Percentiles rank a stretch among this genome's conserved stretches.
Conservation (phyloP, 192 early-diverging fungal genomes). For the Coemansia sp. region DNA sequence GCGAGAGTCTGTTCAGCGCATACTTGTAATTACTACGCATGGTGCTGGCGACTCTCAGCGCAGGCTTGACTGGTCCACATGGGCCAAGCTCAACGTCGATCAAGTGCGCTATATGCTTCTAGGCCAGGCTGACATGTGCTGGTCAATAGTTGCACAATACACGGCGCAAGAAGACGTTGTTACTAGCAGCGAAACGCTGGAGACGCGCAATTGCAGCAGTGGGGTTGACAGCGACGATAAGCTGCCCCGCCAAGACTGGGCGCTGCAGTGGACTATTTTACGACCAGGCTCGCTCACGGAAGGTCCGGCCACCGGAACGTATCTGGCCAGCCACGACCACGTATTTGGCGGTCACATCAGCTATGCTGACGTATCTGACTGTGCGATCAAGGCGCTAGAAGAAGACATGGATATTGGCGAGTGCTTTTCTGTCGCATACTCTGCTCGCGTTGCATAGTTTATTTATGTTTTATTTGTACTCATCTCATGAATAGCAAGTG, state of each 20-base stretch:
- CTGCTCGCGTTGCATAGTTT: slow-evolving; percentile 29
- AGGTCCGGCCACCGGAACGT: slow-evolving; percentile 26
- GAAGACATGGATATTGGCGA: slow-evolving; percentile 37
- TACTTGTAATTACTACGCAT: slow-evolving; percentile 33
- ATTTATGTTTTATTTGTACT: not conserved
- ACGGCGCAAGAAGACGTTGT: slow-evolving; percentile 32
- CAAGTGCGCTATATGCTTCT: slow-evolving; percentile 22
- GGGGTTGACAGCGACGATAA: not conserved
- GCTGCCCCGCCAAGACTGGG: not conserved
- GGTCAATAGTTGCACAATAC: slow-evolving; percentile 38
- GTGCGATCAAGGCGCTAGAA: slow-evolving; percentile 36
- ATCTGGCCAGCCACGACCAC: slow-evolving; percentile 33
- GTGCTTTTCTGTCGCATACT: slow-evolving; percentile 43
- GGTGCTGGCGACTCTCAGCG: slow-evolving; percentile 31
- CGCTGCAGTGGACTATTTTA: slow-evolving; percentile 33
- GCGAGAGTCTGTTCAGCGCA: slow-evolving; percentile 10
- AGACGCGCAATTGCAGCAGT: not conserved
- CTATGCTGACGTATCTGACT: slow-evolving; percentile 31
- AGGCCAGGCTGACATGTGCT: slow-evolving; percentile 12
- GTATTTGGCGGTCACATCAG: slow-evolving; percentile 42
- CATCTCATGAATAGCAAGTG: too few species aligned
- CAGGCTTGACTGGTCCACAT: slow-evolving; percentile 33
- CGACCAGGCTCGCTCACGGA: slow-evolving; percentile 21
- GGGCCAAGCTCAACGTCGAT: slow-evolving; percentile 25
- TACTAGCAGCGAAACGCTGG: slow-evolving; percentile 7